These are phyloP conservation scores for Inga leiocalycina DNA, from an alignment of 306 rosid species.

Conservation along the genomic window DNA sequence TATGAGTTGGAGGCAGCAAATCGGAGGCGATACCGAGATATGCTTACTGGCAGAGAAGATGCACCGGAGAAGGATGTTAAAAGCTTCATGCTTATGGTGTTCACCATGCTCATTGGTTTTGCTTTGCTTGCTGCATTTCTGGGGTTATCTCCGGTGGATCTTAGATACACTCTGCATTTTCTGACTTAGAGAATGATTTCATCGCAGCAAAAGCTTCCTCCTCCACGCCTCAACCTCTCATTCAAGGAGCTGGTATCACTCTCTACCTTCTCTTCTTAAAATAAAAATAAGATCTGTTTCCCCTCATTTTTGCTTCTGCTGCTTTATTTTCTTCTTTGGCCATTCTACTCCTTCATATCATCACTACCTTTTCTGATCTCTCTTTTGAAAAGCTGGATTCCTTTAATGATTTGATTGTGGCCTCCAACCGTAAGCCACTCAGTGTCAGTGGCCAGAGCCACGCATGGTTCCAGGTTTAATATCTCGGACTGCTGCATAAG, in stretches of 20 bases:
- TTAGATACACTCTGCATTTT: slow-evolving; percentile 28
- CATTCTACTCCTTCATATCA: too few relatives aligned
- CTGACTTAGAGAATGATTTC: slow-evolving; percentile 38
- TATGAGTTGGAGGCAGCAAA: slow-evolving; percentile 83
- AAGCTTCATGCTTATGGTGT: slow-evolving; percentile 30
- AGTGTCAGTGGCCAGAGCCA: too few relatives aligned
- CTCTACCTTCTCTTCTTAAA: too few relatives aligned
- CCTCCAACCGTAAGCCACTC: too few relatives aligned
- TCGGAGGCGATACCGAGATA: slow-evolving; percentile 74
- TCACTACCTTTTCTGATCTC: too few relatives aligned
- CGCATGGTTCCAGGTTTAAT: too few relatives aligned
- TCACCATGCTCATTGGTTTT: not conserved
- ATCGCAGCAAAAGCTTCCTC: slow-evolving; percentile 28
- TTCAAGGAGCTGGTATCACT: slow-evolving; percentile 47
- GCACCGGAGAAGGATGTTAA: not conserved
- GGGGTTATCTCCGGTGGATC: slow-evolving; percentile 42
- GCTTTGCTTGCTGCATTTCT: slow-evolving; percentile 11
- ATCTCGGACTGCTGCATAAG: too few relatives aligned
- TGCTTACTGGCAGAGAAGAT: slow-evolving; percentile 52
- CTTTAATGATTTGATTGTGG: too few relatives aligned
- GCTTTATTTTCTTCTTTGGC: too few relatives aligned
- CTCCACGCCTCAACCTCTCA: slow-evolving; percentile 47
- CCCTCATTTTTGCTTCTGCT: too few relatives aligned
- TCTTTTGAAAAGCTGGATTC: too few relatives aligned
- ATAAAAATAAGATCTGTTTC: too few relatives aligned